Conservation (phyloP, 441 rosid species). For the Daphne laureola region DNA sequence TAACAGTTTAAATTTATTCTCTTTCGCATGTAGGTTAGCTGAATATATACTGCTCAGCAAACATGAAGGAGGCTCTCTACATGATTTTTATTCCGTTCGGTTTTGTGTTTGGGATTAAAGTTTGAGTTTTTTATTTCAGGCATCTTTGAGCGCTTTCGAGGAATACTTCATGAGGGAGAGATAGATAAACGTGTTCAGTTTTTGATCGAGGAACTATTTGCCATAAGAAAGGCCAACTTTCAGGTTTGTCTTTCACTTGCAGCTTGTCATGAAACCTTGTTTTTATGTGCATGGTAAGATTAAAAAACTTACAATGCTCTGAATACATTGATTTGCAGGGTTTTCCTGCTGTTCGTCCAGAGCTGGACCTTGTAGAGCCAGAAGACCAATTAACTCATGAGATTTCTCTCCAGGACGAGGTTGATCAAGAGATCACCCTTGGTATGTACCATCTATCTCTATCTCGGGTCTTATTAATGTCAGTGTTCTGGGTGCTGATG, state of each 20-base stretch:
- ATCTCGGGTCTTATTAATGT: slow-evolving; percentile 3
- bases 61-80: too few species aligned
- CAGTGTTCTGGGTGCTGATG: slow-evolving; percentile 6
- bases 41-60: too few species aligned
- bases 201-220: slow-evolving; percentile 84
- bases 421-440: slow-evolving; percentile 66
- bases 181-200: slow-evolving; percentile 90
- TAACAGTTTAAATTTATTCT: neutral
- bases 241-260: slow-evolving; percentile 37
- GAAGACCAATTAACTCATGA: slow-evolving; percentile 82
- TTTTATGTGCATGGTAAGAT: too few species aligned
- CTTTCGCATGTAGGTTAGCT: neutral
- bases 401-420: slow-evolving; percentile 58
- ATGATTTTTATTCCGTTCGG: slow-evolving; percentile 1
- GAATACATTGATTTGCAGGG: slow-evolving; percentile 42
- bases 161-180: slow-evolving; percentile 94
- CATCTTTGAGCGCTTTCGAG: slow-evolving; percentile 87
- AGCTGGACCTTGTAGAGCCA: slow-evolving; percentile 75
- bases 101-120: neutral
- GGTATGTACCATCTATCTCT: slow-evolving; percentile 41
- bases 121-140: slow-evolving; percentile 29
- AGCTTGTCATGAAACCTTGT: too few species aligned
- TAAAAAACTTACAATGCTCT: neutral
- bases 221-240: slow-evolving; percentile 74
- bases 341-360: slow-evolving; percentile 85